Percentiles rank a stretch among this genome's conserved stretches.
Conservation (phyloP, 495 filamentous ascomycete species). For the Niebla homalea region DNA sequence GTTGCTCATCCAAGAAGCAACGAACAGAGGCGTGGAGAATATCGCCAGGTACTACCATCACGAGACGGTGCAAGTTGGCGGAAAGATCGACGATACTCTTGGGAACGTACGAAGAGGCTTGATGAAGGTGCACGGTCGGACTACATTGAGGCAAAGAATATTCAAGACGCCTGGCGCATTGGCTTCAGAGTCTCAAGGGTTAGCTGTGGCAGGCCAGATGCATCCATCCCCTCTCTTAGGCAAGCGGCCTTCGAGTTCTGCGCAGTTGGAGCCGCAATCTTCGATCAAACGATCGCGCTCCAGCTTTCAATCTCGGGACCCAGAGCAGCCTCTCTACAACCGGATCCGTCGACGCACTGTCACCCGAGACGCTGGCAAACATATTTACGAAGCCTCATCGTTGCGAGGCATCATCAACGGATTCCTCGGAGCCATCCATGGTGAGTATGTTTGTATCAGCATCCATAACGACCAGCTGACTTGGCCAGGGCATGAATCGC, state of each 20-base stretch:
- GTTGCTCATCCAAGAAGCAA: conserved; percentile 20
- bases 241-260: neutral
- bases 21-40: conserved; percentile 20
- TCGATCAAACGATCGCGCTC: neutral
- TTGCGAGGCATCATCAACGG: conserved; percentile 3
- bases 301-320: neutral
- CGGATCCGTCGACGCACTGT: neutral
- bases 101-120: conserved; percentile 22
- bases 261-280: neutral
- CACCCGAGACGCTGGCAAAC: neutral
- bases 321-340: neutral
- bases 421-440: conserved; percentile 11
- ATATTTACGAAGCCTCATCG: conserved; percentile 7
- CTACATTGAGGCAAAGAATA: conserved; percentile 3
- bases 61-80: conserved; percentile 17
- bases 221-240: neutral
- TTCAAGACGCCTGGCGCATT: conserved; percentile 8
- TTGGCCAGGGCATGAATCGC: conserved; percentile 23
- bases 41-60: conserved; percentile 26
- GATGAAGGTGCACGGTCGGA: conserved; percentile 6
- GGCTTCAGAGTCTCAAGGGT: conserved; percentile 14
- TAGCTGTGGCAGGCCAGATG: neutral
- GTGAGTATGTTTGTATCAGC: conserved; percentile 1
- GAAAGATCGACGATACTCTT: conserved; percentile 19
- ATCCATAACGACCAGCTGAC: neutral